Evolutionary conservation across 192 early-diverging fungal genomes (phyloP).

Genomic region (Gryganskiella cystojenkinii): DNA sequence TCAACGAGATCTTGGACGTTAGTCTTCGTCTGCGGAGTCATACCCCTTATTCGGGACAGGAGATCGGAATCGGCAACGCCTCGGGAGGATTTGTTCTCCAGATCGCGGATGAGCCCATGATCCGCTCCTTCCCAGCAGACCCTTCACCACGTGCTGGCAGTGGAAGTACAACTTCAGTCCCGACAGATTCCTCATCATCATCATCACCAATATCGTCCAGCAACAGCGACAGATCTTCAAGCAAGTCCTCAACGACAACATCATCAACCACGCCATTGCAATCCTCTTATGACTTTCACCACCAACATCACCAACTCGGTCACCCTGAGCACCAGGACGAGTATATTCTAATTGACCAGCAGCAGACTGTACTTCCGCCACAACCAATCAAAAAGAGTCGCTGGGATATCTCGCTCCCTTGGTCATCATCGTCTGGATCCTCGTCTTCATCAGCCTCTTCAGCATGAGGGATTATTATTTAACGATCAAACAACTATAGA

Average conservation of each 20-base stretch:
- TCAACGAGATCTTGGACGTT: slow-evolving; percentile 63
- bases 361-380: background rate
- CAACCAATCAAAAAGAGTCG: slow-evolving; percentile 25
- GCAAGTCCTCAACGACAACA: background rate
- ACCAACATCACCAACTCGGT: slow-evolving; percentile 39
- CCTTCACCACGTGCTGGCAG: slow-evolving; percentile 1
- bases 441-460: slow-evolving; percentile 14
- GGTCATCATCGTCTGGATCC: slow-evolving; percentile 40
- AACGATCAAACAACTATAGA: too few relatives aligned
- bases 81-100: slow-evolving; percentile 43
- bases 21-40: slow-evolving; percentile 58
- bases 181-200: slow-evolving; percentile 1
- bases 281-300: slow-evolving; percentile 46
- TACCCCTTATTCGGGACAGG: slow-evolving; percentile 54
- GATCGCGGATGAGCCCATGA: slow-evolving; percentile 43
- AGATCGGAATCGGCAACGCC: slow-evolving; percentile 43
- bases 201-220: background rate
- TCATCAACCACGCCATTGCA: slow-evolving; percentile 12
- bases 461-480: background rate
- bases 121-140: slow-evolving; percentile 33
- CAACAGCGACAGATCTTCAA: background rate
- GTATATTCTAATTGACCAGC: slow-evolving; percentile 45
- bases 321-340: slow-evolving; percentile 21
- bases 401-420: slow-evolving; percentile 34
- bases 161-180: background rate